Percentiles rank a stretch among this genome's conserved stretches.
Conservation (phyloP, 345 rosid genomes). For the Arabis alpina region DNA sequence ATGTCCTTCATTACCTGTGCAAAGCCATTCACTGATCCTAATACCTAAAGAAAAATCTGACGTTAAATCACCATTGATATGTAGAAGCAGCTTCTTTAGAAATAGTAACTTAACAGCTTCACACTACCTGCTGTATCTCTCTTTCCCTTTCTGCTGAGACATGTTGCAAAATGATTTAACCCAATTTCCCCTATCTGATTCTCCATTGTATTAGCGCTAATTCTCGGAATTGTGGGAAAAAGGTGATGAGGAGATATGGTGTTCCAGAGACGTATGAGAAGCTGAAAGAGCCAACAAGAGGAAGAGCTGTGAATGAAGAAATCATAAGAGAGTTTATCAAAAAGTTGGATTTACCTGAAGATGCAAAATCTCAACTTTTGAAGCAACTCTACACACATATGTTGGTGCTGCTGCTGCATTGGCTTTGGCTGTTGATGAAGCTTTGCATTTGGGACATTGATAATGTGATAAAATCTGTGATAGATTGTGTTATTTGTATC, state of each 20-base stretch:
- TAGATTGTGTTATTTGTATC: constrained; percentile 17
- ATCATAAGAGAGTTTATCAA: constrained; percentile 71
- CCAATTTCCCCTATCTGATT: no score
- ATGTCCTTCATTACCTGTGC: no score
- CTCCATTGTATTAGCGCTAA: not conserved
- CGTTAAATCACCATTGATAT: no score
- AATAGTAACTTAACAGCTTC: no score
- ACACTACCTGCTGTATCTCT: no score
- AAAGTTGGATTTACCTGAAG: constrained; percentile 71
- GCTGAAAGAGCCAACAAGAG: constrained; percentile 90
- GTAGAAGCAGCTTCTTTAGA: no score
- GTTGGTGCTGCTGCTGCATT: constrained; percentile 79
- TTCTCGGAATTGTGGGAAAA: not conserved
- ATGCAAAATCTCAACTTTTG: constrained; percentile 65
- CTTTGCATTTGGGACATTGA: constrained; percentile 36
- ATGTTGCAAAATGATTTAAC: no score
- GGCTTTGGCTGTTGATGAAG: constrained; percentile 55
- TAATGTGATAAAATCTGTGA: not conserved
- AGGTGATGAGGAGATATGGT: constrained; percentile 95
- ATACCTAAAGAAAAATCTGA: no score
- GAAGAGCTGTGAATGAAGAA: constrained; percentile 77
- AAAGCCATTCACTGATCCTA: no score
- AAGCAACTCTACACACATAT: constrained; percentile 70
- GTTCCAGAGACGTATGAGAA: constrained; percentile 96
- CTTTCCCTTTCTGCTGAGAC: no score